These are phyloP conservation scores for Mycena amicta DNA, from an alignment of 768 basidiomycete genomes.

Conservation along the genomic window DNA sequence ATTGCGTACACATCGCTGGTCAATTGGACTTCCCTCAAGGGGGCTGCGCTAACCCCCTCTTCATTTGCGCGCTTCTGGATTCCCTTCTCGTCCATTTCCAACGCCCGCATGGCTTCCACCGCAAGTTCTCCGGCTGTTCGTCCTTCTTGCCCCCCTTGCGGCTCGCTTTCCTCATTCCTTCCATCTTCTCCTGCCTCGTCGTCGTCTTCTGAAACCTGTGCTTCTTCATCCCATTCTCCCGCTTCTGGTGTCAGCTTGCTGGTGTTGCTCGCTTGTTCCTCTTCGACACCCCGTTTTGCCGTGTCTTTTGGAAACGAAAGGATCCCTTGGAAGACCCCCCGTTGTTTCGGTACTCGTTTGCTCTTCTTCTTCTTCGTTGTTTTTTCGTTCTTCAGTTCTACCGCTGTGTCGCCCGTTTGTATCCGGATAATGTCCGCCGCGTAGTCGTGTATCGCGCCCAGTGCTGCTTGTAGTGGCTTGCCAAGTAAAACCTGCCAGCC, in stretches of 20 bases:
- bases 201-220: too few species aligned
- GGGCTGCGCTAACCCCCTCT: background rate
- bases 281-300: background rate
- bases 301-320: background rate
- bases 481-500: slow-evolving; percentile 20
- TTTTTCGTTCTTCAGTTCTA: slow-evolving; percentile 4
- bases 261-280: background rate
- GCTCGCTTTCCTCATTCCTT: background rate
- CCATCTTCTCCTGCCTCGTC: background rate
- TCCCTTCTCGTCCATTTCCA: background rate
- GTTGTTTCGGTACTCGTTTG: too few species aligned
- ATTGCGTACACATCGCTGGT: background rate
- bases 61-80: background rate
- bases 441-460: slow-evolving; percentile 21
- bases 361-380: background rate
- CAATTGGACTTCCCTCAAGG: background rate
- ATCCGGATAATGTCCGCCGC: slow-evolving; percentile 6
- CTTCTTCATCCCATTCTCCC: background rate
- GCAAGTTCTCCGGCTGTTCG: background rate
- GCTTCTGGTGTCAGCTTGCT: background rate
- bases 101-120: slow-evolving; percentile 1
- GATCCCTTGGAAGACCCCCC: slow-evolving; percentile 19
- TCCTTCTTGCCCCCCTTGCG: background rate
- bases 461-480: slow-evolving; percentile 20
- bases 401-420: background rate